Conservation (phyloP, 345 rosid genomes). For the Ricinus communis region DNA sequence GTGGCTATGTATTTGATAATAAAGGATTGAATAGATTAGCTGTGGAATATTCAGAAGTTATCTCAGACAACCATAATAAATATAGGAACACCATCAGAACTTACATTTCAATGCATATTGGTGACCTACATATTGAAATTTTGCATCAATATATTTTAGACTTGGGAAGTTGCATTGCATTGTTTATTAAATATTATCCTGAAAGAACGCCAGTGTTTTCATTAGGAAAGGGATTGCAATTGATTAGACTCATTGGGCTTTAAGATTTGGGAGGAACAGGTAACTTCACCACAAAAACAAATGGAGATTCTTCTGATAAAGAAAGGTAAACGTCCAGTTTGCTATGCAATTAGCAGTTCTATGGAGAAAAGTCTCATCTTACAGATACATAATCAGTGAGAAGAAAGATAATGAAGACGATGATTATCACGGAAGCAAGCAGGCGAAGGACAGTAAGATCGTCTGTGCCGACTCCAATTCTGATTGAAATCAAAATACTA, state of each 20-base stretch:
- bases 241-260: constrained; percentile 82
- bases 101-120: too few relatives aligned
- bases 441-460: constrained; percentile 63
- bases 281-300: constrained; percentile 55
- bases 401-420: constrained; percentile 59
- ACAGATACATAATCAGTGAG: constrained; percentile 68
- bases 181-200: not conserved
- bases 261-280: constrained; percentile 85
- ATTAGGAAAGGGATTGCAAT: constrained; percentile 68
- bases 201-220: not conserved
- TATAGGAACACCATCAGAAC: too few relatives aligned
- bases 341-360: constrained; percentile 1
- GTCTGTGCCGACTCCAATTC: constrained; percentile 70
- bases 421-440: constrained; percentile 48
- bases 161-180: not conserved
- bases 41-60: too few relatives aligned
- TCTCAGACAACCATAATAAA: not conserved
- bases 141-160: not conserved
- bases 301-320: constrained; percentile 62
- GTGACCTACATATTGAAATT: not conserved
- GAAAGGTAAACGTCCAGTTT: constrained; percentile 48
- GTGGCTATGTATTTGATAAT: too few relatives aligned
- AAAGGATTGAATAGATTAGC: too few relatives aligned
- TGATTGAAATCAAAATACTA: constrained; percentile 46
- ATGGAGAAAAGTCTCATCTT: not conserved